Base-by-base conservation (phyloP, 2,329 filamentous ascomycete genomes). In the Calonectria ilicicola region DNA sequence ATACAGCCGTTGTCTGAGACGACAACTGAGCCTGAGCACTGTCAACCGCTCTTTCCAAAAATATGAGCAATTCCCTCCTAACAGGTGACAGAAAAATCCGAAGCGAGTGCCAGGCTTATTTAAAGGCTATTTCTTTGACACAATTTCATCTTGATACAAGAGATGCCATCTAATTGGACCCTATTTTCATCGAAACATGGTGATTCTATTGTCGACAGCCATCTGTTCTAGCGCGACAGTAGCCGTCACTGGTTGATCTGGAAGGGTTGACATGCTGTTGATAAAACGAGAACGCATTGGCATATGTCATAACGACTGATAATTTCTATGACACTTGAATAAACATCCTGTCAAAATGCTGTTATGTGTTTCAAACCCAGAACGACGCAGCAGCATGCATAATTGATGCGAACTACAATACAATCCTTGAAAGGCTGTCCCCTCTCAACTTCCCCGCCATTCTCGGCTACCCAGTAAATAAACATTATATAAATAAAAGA, bases 151-250 rank as follows among this genome's bases (percentile, higher is more conserved):
- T 29, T 26, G 14, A 53, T 38, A 56, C n/a, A 7, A 38, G 26
- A 5, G 38, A n/a, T n/a, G 56, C 21, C 19, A 21, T 51, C 66
- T 17, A 38, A n/a, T 47, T 17, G 40, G 51, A 32, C 27, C 42
- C 21, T 66, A 46, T 70, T 44, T 26, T 53, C 26, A 5, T 44
- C 51, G 62, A 66, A 66, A 62, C 62, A 62, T 51, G 68, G 32
- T 66, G 51, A 23, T 35, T 42, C 42, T 60, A 23, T 69, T 26
- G 26, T 26, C 32, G 29, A 27, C 42, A 65, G 21, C 26, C 23
- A 19, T 69, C 60, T 21, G 27, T 47, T 51, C 21, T 58, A 58
- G 49, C 51, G 49, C n/a, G 23, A 27, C 29, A 49, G 26, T 32
- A 60, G 17, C 46, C 21, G 26, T 70, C 42, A 62, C 19, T 51